Conservation (phyloP, 306 rosid species). For the Gastrolobium villosum region DNA sequence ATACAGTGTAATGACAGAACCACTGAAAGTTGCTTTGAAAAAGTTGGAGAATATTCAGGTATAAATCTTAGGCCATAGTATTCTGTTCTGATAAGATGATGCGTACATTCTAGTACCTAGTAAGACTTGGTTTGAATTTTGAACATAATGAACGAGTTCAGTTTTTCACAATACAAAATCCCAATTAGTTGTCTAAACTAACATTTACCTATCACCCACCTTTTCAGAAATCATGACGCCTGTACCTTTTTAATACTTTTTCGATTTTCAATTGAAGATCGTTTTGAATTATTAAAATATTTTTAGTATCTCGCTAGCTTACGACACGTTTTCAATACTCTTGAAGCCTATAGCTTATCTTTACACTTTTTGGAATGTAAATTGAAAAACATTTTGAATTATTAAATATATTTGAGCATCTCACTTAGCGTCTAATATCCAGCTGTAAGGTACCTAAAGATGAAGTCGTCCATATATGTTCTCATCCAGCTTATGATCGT, state of each 20-base stretch:
- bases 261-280: background rate
- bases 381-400: background rate
- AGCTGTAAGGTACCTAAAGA: background rate
- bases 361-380: background rate
- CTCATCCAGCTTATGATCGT: background rate
- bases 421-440: background rate
- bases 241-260: background rate
- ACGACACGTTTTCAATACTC: background rate
- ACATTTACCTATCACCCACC: background rate
- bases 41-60: slow-evolving; percentile 87
- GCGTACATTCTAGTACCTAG: slow-evolving; percentile 13
- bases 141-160: slow-evolving; percentile 11
- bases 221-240: slow-evolving; percentile 13
- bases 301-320: background rate
- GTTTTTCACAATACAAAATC: background rate
- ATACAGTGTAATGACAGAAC: slow-evolving; percentile 65
- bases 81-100: slow-evolving; percentile 23
- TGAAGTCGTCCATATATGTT: background rate
- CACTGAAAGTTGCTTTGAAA: slow-evolving; percentile 68
- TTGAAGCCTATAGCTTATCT: background rate
- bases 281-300: background rate
- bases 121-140: background rate
- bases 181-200: slow-evolving; percentile 21
- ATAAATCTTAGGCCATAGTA: slow-evolving; percentile 28
- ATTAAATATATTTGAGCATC: slow-evolving; percentile 2